Evolutionary conservation across 2,329 filamentous ascomycete species (phyloP).

Genomic region (Fusarium protoensiforme): DNA sequence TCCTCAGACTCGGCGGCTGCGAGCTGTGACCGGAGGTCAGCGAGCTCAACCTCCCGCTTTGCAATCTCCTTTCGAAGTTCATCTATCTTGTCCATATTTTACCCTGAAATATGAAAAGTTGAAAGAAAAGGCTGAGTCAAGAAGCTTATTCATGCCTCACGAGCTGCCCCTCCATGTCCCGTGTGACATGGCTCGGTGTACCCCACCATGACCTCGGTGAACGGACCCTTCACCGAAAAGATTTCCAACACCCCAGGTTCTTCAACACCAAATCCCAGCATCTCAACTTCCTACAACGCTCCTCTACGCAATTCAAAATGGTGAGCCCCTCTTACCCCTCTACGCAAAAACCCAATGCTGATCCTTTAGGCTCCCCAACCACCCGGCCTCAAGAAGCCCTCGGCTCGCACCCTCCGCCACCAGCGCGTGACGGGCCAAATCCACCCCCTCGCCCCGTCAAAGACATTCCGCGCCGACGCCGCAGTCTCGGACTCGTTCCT

Average conservation of each 20-base stretch:
- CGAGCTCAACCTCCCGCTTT: constrained; percentile 60
- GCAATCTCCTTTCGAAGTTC: constrained; percentile 60
- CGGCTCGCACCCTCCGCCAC: constrained; percentile 66
- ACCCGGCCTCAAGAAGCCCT: constrained; percentile 62
- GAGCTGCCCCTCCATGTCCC: constrained; percentile 32
- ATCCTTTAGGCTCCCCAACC: constrained; percentile 44
- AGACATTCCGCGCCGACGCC: constrained; percentile 63
- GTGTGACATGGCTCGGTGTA: constrained; percentile 27
- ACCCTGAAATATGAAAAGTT: background rate
- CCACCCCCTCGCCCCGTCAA: constrained; percentile 63
- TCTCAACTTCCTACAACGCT: background rate
- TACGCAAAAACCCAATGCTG: background rate
- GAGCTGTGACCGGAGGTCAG: constrained; percentile 57
- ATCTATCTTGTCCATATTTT: constrained; percentile 51
- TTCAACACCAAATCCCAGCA: constrained; percentile 3
- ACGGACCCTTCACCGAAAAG: constrained; percentile 38
- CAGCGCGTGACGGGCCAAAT: constrained; percentile 61
- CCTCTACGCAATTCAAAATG: constrained; percentile 29
- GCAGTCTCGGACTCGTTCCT: constrained; percentile 69
- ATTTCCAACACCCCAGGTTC: constrained; percentile 21
- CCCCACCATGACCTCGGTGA: constrained; percentile 39
- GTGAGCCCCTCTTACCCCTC: background rate
- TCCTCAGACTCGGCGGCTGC: constrained; percentile 50
- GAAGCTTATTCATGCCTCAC: background rate
- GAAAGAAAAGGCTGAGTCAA: background rate